These are phyloP conservation scores for Larix kaempferi DNA, from an alignment of 75 land plant species.

Conservation along the genomic window DNA sequence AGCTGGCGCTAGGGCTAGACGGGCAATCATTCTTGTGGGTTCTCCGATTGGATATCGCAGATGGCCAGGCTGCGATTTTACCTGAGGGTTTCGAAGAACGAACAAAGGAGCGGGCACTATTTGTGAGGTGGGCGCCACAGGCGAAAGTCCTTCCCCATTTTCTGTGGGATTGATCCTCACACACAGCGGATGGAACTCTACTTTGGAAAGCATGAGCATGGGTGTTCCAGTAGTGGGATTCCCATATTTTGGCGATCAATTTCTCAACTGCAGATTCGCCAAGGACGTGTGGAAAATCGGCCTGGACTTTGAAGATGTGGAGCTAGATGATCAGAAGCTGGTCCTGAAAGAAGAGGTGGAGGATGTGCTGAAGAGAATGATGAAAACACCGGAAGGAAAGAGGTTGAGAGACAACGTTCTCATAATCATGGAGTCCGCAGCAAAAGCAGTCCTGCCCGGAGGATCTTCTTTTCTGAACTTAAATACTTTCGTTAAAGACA, in stretches of 20 bases:
- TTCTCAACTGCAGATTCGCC: constrained; percentile 3
- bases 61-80: background rate
- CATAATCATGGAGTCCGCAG: background rate
- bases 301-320: background rate
- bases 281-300: constrained; percentile 21
- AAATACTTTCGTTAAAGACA: background rate
- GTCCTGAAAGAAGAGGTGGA: constrained; percentile 4
- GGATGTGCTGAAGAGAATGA: background rate
- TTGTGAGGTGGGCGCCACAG: too few species aligned
- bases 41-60: constrained; percentile 1
- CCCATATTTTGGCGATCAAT: constrained; percentile 20
- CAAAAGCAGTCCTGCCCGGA: background rate
- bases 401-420: background rate
- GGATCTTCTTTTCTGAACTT: background rate
- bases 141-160: constrained; percentile 14
- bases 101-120: background rate
- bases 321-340: background rate
- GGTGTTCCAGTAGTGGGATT: constrained; percentile 26
- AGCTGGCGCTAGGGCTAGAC: constrained; percentile 14
- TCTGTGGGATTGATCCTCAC: constrained; percentile 21
- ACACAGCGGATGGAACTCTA: constrained; percentile 40
- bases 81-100: constrained; percentile 1
- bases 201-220: constrained; percentile 14
- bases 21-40: constrained; percentile 22
- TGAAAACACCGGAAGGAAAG: background rate